Evolutionary conservation across 805 yeast species (phyloP), one percentile per base, ranked within the genome.

Genomic region (Metschnikowia vanudenii): DNA sequence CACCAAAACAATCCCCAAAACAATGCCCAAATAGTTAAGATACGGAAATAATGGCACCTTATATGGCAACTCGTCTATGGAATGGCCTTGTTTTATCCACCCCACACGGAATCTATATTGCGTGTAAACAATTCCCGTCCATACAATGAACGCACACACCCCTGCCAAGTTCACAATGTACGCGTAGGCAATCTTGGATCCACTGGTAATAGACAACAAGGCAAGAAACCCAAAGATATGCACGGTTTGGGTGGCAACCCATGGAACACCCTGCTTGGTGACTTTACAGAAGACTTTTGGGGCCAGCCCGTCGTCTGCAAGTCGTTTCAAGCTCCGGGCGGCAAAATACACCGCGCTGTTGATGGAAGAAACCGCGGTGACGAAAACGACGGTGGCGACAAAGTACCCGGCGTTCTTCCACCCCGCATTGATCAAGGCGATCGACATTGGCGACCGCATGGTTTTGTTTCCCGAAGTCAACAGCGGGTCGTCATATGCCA

Each of bases 101-200:
- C 61, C 62, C 29, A 38, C 41, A 28, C 62, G 55, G 45, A 57
- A 58, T 24, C 58, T 45, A 18, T 41, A 51, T 38, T 58, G 60
- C 11, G 59, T 45, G 26, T 41, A 47, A 18, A 56, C 48, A 28
- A 58, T 57, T 12, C 54, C 58, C 3, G 61, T 54, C 62, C 62
- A 58, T 10, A 57, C 61, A 26, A 58, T 54, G 37, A 58, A 57
- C 16, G 58, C 56, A 46, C 54, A 49, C 10, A 58, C 58, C 19
- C 60, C 61, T 6, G 56, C 54, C 16, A 58, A 33, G 35, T 52
- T 50, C 7, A 57, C 56, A 39, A 58, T 55, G 28, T 57, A 58
- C 19, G 45, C 41, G 28, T 57, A 58, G 9, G 60, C 62, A 13
- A 50, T 52, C 53, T 20, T 41, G 24, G 57, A 50, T 3, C 55